Evolutionary conservation across 176 grass and related monocot genomes (phyloP).

Genomic region (Pharus latifolius): DNA sequence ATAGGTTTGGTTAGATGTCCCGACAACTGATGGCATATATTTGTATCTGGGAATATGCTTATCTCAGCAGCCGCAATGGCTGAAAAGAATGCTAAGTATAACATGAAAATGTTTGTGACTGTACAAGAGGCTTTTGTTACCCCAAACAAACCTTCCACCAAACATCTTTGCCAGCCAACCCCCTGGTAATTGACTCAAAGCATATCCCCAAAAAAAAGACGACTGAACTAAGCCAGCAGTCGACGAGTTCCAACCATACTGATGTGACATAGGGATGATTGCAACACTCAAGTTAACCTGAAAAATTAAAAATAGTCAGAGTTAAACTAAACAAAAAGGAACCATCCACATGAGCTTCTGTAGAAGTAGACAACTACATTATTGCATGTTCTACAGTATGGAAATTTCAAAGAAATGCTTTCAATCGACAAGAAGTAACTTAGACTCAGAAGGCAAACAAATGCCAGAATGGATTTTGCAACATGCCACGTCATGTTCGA

Average conservation of each 20-base stretch:
- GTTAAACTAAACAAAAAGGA: slow-evolving; percentile 1
- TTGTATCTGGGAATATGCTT: not conserved
- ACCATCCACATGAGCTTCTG: not conserved
- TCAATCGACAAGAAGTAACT: not conserved
- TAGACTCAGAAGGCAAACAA: not conserved
- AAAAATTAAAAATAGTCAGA: slow-evolving; percentile 5
- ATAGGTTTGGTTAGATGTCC: not conserved
- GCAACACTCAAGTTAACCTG: slow-evolving; percentile 98
- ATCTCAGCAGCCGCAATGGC: not conserved
- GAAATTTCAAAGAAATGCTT: not conserved
- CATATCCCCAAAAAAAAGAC: slow-evolving; percentile 93
- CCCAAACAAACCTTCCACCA: slow-evolving; percentile 89
- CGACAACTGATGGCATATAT: not conserved
- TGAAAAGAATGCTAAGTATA: not conserved
- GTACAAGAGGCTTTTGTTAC: slow-evolving; percentile 33
- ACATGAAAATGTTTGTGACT: not conserved
- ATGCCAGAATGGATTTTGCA: not conserved
- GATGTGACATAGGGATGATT: slow-evolving; percentile 94
- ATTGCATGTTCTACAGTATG: not conserved
- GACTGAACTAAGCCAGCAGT: slow-evolving; percentile 97
- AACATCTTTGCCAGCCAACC: slow-evolving; percentile 86
- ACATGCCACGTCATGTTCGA: not conserved
- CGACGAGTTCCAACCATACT: slow-evolving; percentile 91
- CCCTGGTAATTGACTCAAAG: slow-evolving; percentile 84
- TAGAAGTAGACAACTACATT: not conserved